A percentile compares a stretch with the other conserved stretches of the same genome.
Evolutionary conservation across 1,284 basidiomycete species (phyloP).

Genomic region (Cronartium quercuum): DNA sequence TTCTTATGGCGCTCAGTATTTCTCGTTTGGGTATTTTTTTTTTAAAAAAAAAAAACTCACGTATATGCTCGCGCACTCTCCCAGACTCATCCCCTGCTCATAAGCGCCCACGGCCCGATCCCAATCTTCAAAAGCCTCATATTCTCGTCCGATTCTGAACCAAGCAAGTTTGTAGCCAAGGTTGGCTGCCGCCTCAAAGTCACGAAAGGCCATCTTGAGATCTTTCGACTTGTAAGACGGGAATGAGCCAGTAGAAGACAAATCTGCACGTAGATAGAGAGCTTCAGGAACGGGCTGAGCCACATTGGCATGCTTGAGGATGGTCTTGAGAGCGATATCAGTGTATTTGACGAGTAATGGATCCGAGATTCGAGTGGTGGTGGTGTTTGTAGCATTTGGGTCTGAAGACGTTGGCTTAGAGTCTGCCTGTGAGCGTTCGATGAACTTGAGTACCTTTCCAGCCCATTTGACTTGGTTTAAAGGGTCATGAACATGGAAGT

Average conservation of each 20-base stretch:
- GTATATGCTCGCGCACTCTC: conserved; percentile 70
- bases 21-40: background rate
- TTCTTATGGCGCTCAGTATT: conserved; percentile 8
- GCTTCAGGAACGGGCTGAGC: conserved; percentile 58
- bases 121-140: conserved; percentile 75
- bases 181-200: conserved; percentile 73
- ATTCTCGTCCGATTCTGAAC: conserved; percentile 83
- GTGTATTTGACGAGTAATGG: conserved; percentile 60
- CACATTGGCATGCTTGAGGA: conserved; percentile 56
- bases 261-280: conserved; percentile 64
- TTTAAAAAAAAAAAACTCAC: conserved; percentile 53
- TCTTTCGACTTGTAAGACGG: conserved; percentile 55
- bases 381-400: conserved; percentile 49
- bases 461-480: conserved; percentile 65
- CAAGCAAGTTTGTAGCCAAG: conserved; percentile 67
- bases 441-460: conserved; percentile 69
- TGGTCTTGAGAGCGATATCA: conserved; percentile 61
- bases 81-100: conserved; percentile 64
- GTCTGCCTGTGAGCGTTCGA: conserved; percentile 59
- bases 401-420: conserved; percentile 50
- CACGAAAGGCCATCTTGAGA: conserved; percentile 73
- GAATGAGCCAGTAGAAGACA: conserved; percentile 61
- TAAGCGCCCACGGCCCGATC: conserved; percentile 71
- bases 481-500: conserved; percentile 53
- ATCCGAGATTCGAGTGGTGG: conserved; percentile 60